Evolutionary conservation across 106 monocot species (phyloP).

Genomic region (Allium sativum): DNA sequence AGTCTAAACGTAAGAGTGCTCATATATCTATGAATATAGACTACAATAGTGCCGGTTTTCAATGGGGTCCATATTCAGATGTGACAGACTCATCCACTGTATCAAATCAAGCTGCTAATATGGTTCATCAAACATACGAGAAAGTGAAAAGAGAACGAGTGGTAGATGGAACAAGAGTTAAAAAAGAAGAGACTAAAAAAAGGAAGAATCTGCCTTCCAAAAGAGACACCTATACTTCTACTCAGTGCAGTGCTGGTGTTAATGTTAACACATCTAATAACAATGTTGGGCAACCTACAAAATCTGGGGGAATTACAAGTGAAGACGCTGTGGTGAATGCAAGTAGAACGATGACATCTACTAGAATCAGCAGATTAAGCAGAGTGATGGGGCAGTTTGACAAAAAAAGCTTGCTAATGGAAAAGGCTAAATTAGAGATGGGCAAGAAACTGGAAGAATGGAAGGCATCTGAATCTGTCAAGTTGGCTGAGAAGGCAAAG

Average conservation of each 20-base stretch:
- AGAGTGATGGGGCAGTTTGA: conserved; percentile 1
- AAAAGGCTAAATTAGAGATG: conserved; percentile 7
- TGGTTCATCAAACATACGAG: conserved; percentile 36
- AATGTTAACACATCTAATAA: neutral
- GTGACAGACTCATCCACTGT: conserved; percentile 6
- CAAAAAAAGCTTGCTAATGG: conserved; percentile 8
- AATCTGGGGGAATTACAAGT: conserved; percentile 16
- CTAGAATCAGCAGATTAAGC: conserved; percentile 4
- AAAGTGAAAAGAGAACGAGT: conserved; percentile 32
- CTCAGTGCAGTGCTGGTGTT: conserved; percentile 6
- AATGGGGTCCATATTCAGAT: conserved; percentile 28
- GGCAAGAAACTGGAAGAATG: conserved; percentile 18
- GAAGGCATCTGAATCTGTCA: conserved; percentile 11
- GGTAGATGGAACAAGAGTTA: conserved; percentile 23
- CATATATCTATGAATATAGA: conserved; percentile 6
- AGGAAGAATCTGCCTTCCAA: neutral
- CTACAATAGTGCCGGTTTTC: conserved; percentile 16
- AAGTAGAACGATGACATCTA: neutral
- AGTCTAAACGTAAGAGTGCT: conserved; percentile 10
- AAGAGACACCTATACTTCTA: conserved; percentile 4
- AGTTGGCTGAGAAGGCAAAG: conserved; percentile 11
- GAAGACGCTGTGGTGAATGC: conserved; percentile 10
- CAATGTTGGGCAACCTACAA: conserved; percentile 13
- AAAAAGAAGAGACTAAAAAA: conserved; percentile 3
- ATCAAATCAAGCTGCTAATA: conserved; percentile 19